Percentiles rank a stretch among this genome's conserved stretches.
Conservation (phyloP, 306 rosid genomes). For the Phaseolus lunatus region DNA sequence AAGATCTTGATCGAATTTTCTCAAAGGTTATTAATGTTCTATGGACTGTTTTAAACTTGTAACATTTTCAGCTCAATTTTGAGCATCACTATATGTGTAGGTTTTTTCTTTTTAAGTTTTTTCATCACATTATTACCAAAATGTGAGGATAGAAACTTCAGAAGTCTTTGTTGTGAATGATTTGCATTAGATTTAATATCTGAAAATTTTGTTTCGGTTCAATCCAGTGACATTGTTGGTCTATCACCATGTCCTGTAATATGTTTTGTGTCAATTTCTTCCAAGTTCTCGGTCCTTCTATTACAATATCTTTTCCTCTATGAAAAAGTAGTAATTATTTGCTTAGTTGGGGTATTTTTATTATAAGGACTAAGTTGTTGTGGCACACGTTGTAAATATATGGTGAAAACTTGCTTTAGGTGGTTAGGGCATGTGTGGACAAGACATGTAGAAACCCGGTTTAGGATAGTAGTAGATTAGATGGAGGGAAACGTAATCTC, state of each 20-base stretch:
- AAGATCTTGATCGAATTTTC: conserved; percentile 90
- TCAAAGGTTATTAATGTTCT: conserved; percentile 63
- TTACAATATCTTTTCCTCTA: neutral
- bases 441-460: neutral
- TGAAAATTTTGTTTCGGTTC: neutral
- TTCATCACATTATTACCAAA: neutral
- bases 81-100: conserved; percentile 10
- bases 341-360: neutral
- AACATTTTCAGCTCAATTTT: conserved; percentile 24
- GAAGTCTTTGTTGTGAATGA: neutral
- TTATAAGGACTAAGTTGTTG: neutral
- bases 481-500: neutral
- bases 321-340: neutral
- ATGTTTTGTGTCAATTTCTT: conserved; percentile 16
- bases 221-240: conserved; percentile 14
- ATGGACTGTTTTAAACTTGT: conserved; percentile 16
- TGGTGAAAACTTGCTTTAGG: neutral
- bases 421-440: neutral
- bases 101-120: neutral
- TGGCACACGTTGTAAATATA: neutral
- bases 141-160: conserved; percentile 3
- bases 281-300: neutral
- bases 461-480: neutral
- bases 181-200: conserved; percentile 4
- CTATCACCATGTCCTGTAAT: neutral